Base-by-base conservation (phyloP, 2,329 filamentous ascomycete species). In the Beauveria sp. region DNA sequence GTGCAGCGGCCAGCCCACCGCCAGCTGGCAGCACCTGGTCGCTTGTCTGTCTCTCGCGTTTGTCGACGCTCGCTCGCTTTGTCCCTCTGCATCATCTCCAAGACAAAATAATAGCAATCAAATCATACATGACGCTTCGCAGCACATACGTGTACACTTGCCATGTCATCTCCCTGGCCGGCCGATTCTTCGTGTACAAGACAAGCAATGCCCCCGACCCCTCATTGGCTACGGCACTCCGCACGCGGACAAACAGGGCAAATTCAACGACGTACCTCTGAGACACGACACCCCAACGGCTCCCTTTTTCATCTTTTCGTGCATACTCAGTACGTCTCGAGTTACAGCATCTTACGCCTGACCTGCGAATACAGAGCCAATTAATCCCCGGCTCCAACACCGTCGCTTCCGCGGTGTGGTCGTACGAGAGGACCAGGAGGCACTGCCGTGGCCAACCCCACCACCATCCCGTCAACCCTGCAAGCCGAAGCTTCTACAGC, bases 321-420 rank as follows among this genome's bases (percentile, higher is more conserved):
- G 22, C 57, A 49, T 40, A 24, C 22, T 24, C 22, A 24, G 22
- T 24, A 22, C 49, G 40, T 24, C 56, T 43, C 46, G 47, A 51
- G 56, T 18, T 52, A 59, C 56, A 59, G 18, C 45, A 50, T 58
- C n/a, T 22, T 51, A 40, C 57, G 49, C 49, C 57, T 59, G 57
- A 59, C 57, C 40, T 28, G 55, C 38, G 43, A 30, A 38, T 40
- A 49, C 47, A 12, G 18, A 20, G 22, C 24, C 49, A 52, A 59
- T 30, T 24, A 58, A 18, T 20, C n/a, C 30, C 57, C 57, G 57
- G 57, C 57, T 45, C 57, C 16, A 49, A 22, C 34, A n/a, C 55
- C 43, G 46, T 50, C 45, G 46, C 56, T 58, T 51, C 56, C 56
- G 46, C 46, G 38, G 34, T 9, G 12, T 34, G 28, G 46, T 58